Percentiles rank a stretch among this genome's conserved stretches.
Conservation (phyloP, 345 rosid species). For the Moringa oleifera region DNA sequence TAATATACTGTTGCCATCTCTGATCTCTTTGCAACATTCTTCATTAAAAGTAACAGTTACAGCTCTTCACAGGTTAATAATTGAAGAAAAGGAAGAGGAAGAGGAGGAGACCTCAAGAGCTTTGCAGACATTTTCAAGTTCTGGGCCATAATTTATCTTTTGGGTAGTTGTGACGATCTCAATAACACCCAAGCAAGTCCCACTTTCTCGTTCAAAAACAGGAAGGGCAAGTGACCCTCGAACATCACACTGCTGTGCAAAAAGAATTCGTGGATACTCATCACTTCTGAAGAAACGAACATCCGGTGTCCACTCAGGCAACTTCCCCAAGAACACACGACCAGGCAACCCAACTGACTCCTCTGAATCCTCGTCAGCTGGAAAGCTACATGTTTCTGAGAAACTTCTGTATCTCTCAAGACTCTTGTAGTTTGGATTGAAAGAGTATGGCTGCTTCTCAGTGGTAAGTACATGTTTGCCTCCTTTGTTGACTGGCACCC, state of each 20-base stretch:
- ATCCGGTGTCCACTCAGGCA: slow-evolving; percentile 98
- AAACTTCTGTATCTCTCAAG: slow-evolving; percentile 63
- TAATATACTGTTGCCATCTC: not conserved
- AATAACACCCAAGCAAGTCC: slow-evolving; percentile 82
- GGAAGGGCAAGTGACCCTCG: slow-evolving; percentile 89
- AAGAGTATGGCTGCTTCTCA: slow-evolving; percentile 59
- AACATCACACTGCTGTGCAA: slow-evolving; percentile 59
- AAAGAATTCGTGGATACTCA: slow-evolving; percentile 67
- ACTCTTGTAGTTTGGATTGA: slow-evolving; percentile 44
- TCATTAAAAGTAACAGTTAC: not conserved
- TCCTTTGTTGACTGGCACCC: slow-evolving; percentile 73
- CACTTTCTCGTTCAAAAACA: slow-evolving; percentile 66
- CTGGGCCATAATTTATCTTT: slow-evolving; percentile 58
- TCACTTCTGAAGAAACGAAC: slow-evolving; percentile 66
- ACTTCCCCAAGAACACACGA: slow-evolving; percentile 66
- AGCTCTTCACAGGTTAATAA: slow-evolving; percentile 2
- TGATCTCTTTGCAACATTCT: not conserved
- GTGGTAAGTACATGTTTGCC: slow-evolving; percentile 74
- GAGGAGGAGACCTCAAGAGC: slow-evolving; percentile 88
- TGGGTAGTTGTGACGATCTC: slow-evolving; percentile 76
- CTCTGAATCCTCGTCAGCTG: slow-evolving; percentile 61
- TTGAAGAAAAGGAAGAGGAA: slow-evolving; percentile 17
- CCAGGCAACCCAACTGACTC: slow-evolving; percentile 73
- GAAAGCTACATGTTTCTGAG: slow-evolving; percentile 60
- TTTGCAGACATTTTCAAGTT: slow-evolving; percentile 72